Conservation (phyloP, 2,329 filamentous ascomycete genomes). For the Fusarium odoratissimum region DNA sequence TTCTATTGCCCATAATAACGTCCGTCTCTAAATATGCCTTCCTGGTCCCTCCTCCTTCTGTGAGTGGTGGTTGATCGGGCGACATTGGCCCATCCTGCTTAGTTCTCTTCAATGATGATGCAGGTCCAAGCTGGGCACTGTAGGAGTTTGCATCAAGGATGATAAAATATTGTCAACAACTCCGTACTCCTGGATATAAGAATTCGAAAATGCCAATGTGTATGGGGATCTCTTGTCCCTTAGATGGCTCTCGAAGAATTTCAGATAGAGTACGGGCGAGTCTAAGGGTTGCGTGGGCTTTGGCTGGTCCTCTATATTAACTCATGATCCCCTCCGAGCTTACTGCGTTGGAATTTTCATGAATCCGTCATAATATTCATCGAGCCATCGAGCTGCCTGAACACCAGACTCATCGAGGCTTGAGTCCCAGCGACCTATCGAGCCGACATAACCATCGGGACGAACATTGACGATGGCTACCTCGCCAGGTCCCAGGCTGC, state of each 20-base stretch:
- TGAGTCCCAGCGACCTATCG: conserved; percentile 66
- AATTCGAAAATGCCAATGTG: conserved; percentile 36
- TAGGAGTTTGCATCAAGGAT: conserved; percentile 27
- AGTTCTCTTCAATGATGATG: conserved; percentile 13
- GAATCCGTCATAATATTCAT: conserved; percentile 66
- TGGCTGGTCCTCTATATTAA: conserved; percentile 34
- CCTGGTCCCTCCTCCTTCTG: conserved; percentile 20
- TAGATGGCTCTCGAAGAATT: conserved; percentile 15
- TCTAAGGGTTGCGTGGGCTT: conserved; percentile 20
- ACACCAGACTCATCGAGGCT: conserved; percentile 62
- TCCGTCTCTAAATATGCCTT: conserved; percentile 16
- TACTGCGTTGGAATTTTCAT: conserved; percentile 59
- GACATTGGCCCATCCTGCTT: not conserved
- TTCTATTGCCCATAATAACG: conserved; percentile 28
- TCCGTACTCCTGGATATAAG: conserved; percentile 40
- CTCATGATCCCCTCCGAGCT: conserved; percentile 16
- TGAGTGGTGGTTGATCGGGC: conserved; percentile 20
- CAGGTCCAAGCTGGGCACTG: conserved; percentile 24
- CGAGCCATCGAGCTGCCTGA: conserved; percentile 65
- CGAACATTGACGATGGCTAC: conserved; percentile 75
- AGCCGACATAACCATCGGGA: conserved; percentile 80
- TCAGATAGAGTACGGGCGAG: not conserved
- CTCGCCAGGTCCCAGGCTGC: conserved; percentile 65
- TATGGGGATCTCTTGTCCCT: conserved; percentile 12
- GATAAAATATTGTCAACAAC: conserved; percentile 23